phyloP scores from a whole-genome alignment of 2,329 filamentous ascomycete genomes.

The Pseudocercospora fuligena region DNA sequence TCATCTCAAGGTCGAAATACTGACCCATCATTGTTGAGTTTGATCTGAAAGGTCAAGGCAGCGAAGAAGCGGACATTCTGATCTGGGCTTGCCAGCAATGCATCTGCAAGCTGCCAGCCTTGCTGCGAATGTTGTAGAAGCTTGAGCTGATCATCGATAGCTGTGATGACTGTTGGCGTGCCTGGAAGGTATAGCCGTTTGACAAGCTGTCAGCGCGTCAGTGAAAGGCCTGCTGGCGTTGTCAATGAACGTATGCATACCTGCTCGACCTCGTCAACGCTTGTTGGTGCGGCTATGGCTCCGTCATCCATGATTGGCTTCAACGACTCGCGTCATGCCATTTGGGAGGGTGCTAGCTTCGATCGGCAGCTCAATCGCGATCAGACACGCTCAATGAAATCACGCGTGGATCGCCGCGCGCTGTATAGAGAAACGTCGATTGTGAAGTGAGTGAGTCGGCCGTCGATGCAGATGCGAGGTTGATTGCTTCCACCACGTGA shows the following conservation, averaged over 20 bases:
- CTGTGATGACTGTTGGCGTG: conserved; percentile 50
- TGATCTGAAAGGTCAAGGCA: conserved; percentile 89
- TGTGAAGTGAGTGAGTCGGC: no score
- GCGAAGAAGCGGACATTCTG: conserved; percentile 88
- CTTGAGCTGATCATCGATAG: conserved; percentile 76
- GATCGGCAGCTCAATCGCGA: conserved; percentile 1
- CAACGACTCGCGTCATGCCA: conserved; percentile 20
- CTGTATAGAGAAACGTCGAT: background rate
- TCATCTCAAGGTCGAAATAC: conserved; percentile 40
- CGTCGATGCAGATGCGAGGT: background rate
- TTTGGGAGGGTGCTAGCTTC: background rate
- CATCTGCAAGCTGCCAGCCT: conserved; percentile 85
- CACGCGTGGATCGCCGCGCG: background rate
- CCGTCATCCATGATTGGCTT: conserved; percentile 19
- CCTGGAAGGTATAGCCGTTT: conserved; percentile 56
- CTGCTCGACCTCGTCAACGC: conserved; percentile 29
- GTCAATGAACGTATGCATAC: conserved; percentile 7
- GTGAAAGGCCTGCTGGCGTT: background rate
- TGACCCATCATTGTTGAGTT: conserved; percentile 69
- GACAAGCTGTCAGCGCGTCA: conserved; percentile 45
- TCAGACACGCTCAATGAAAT: background rate
- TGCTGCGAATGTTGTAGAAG: conserved; percentile 76
- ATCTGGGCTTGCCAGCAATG: conserved; percentile 69
- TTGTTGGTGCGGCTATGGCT: conserved; percentile 25
- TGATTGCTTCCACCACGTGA: background rate